Base-by-base conservation (phyloP, 1,284 basidiomycete genomes). In the Puccinia triticina region DNA sequence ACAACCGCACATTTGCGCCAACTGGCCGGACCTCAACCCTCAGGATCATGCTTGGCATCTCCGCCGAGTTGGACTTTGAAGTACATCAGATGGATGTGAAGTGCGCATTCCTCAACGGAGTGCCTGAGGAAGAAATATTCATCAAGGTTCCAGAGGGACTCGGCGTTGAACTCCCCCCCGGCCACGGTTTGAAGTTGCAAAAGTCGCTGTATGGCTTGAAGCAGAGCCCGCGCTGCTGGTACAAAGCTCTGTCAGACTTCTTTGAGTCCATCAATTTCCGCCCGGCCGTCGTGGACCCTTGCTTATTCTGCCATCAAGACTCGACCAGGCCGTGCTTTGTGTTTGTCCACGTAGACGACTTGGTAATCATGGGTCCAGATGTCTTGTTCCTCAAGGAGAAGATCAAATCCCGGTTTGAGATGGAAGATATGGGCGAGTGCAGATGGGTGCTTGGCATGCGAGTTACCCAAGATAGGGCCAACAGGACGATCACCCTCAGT, bases 351-450 rank as follows among this genome's bases (percentile, higher is more conserved):
- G 74, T 76, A 2, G 29, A 76, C 32, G 55, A 76, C 32, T 12
- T 76, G 18, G 48, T 50, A 32, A 40, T 76, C 34, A 3, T 55
- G 16, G 74, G 74, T 50, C 34, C 37, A 1, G 32, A 76, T 50
- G 11, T 76, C 23, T 1, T n/a, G 2, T 57, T 50, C 40, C 40
- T 76, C n/a, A 55, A 59, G 29, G 29, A 29, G 21, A 18, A 14
- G 29, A 76, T 76, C 74, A 55, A 57, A 37, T 1, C 26, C 4
- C 12, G 34, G 7, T 76, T 76, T 59, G 55, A 76, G 21, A 76
- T 76, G 74, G 53, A 57, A 26, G 74, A 76, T n/a, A 16, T 57
- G 55, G 74, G 74, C 12, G 53, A 55, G 4, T 37, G 34, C 29
- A 5, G 59, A 23, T 57, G 29, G 10, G 34, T 76, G 4, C 53